Evolutionary conservation across 2,329 filamentous ascomycete species (phyloP), one percentile per base, ranked within the genome.

Genomic region (Colletotrichum chrysophilum): DNA sequence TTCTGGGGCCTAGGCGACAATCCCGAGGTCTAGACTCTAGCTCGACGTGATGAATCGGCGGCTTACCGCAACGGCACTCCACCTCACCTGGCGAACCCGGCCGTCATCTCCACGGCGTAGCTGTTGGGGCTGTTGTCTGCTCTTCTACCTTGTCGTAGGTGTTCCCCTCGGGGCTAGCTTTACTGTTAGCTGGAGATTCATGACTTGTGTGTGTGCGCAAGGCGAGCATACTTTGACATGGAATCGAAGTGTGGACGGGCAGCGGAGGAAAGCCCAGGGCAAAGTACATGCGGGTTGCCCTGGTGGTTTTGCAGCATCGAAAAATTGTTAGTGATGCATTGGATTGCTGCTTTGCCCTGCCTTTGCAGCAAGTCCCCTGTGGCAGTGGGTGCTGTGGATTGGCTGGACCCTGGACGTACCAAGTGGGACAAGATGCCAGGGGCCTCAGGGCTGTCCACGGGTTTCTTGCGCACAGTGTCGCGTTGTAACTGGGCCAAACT

Each of bases 401-500:
- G 70, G 32, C 26, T 64, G 70, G 64, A 67, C 72, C 73, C 74
- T 73, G 26, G 64, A 32, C 16, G 21, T 18, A 16, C 61, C 28
- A 70, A 65, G 48, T 73, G 71, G 71, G 52, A 9, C 70, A 52
- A 4, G 24, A 24, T 56, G 34, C 71, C 26, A 28, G 38, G 18
- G 38, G 18, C 10, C 10, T 48, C 38, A 48, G 38, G 38, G 38
- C 38, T 48, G 38, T n/a, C 10, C 5, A n/a, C 38, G 38, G 38
- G 18, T 16, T 21, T 48, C 28, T 60, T 14, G 21, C 16, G 34
- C 34, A 66, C 52, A 55, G 28, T 55, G 30, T 28, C 34, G 30
- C 68, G 71, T 62, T 71, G 72, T 75, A n/a, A 14, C 16, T 70
- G 73, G 73, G 38, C 55, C 56, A 55, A 71, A 38, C 55, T 75